phyloP scores from a whole-genome alignment of 768 basidiomycete species.

The Dacryopinax spathularia region DNA sequence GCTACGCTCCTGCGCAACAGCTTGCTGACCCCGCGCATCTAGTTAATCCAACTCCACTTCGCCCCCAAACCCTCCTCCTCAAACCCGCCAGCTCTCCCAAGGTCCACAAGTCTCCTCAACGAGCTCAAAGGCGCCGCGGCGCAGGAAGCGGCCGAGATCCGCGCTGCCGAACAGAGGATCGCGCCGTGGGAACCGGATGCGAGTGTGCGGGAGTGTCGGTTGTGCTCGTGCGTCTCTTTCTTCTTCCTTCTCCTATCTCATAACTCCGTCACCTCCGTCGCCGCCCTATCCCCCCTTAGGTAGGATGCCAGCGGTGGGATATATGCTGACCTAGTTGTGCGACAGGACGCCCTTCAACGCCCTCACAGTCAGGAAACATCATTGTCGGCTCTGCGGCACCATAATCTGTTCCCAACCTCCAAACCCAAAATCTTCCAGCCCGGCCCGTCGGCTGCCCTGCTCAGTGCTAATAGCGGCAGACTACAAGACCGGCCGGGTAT shows the following conservation, averaged over 20 bases:
- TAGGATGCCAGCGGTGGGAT: too few relatives aligned
- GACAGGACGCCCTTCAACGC: constrained; percentile 58
- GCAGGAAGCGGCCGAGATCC: background rate
- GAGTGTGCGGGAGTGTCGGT: constrained; percentile 29
- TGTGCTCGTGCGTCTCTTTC: background rate
- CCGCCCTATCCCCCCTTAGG: too few relatives aligned
- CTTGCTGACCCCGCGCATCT: too few relatives aligned
- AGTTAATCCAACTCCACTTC: constrained; percentile 35
- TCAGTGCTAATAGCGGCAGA: constrained; percentile 82
- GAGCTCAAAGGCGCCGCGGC: background rate
- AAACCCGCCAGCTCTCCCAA: background rate
- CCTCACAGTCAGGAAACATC: constrained; percentile 86
- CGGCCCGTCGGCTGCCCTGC: constrained; percentile 44
- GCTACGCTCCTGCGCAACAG: too few relatives aligned
- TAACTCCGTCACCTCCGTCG: background rate
- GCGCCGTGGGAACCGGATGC: background rate
- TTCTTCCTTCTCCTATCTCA: constrained; percentile 15
- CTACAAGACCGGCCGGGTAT: constrained; percentile 33
- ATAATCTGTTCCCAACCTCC: constrained; percentile 82
- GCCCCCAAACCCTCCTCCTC: constrained; percentile 15
- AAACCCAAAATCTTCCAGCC: constrained; percentile 31
- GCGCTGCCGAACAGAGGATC: background rate
- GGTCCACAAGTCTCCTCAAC: background rate
- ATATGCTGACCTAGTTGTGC: background rate
- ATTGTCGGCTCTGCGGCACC: constrained; percentile 84